Evolutionary conservation across 177 flowering plant species (phyloP).

Genomic region (Vitis hybrid): DNA sequence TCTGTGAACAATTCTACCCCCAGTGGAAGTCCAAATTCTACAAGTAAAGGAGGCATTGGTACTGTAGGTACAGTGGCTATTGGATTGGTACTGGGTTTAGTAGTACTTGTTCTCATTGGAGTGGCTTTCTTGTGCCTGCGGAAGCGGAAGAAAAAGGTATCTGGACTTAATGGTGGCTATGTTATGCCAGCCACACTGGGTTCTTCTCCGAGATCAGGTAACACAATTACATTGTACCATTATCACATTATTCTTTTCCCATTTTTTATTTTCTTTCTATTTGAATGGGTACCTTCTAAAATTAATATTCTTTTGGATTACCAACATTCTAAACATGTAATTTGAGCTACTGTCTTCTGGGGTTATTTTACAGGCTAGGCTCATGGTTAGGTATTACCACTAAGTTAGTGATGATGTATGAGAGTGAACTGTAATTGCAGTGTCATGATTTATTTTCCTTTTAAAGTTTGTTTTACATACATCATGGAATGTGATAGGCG

Average conservation of each 20-base stretch:
- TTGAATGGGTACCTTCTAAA: no score
- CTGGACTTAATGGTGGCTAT: slow-evolving; percentile 45
- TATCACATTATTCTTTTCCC: neutral
- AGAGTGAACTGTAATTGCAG: no score
- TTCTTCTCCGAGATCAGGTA: slow-evolving; percentile 52
- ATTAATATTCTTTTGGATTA: neutral
- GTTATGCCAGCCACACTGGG: slow-evolving; percentile 46
- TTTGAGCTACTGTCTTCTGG: no score
- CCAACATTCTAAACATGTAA: neutral
- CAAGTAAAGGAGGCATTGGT: slow-evolving; percentile 31
- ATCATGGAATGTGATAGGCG: no score
- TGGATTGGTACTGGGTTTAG: slow-evolving; percentile 27
- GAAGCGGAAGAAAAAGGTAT: slow-evolving; percentile 43
- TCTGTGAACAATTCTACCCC: slow-evolving; percentile 13
- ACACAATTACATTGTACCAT: neutral
- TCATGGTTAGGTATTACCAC: no score
- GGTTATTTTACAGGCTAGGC: neutral
- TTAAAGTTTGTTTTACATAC: no score
- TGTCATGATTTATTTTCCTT: no score
- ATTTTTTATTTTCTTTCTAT: no score
- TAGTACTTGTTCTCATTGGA: slow-evolving; percentile 42
- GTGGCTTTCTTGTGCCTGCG: slow-evolving; percentile 33
- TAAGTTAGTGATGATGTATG: no score
- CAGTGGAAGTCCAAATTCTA: slow-evolving; percentile 18
- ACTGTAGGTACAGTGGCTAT: slow-evolving; percentile 37